phyloP scores from a whole-genome alignment of 2,329 filamentous ascomycete genomes.

The Nannizziopsis barbatae region DNA sequence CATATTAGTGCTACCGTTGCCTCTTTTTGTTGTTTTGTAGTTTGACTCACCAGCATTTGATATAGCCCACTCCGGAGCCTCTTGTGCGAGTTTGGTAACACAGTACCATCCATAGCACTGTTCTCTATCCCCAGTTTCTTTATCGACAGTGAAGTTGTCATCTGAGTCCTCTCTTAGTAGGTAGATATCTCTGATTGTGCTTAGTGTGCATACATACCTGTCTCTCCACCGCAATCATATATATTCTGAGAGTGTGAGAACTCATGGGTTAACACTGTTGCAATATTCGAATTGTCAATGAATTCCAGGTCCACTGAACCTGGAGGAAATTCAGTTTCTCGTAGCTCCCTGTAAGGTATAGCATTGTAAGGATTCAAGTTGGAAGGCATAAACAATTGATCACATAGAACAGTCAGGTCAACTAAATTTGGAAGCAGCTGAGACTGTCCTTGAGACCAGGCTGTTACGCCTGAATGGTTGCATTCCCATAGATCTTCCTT shows the following conservation, averaged over 20 bases:
- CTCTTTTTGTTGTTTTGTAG: not conserved
- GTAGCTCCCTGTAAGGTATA: not conserved
- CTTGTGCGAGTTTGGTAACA: not conserved
- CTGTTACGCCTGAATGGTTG: not conserved
- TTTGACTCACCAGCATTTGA: slow-evolving; percentile 7
- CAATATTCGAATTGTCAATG: slow-evolving; percentile 4
- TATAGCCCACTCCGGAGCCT: not conserved
- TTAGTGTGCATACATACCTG: not conserved
- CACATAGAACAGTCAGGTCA: slow-evolving; percentile 6
- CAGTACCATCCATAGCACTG: not conserved
- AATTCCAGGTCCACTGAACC: not conserved
- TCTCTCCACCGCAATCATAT: not conserved
- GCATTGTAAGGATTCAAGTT: slow-evolving; percentile 4
- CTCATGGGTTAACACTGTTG: slow-evolving; percentile 8
- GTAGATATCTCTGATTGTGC: not conserved
- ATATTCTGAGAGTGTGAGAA: slow-evolving; percentile 5
- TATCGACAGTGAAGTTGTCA: not conserved
- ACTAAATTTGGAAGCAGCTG: not conserved
- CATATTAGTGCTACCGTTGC: not conserved
- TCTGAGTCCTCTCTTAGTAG: not conserved
- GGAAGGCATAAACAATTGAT: not conserved
- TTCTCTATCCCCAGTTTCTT: no score
- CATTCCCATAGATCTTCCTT: not conserved
- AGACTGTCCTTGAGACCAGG: slow-evolving; percentile 5
- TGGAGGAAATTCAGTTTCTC: not conserved